phyloP scores from a whole-genome alignment of 1,284 basidiomycete genomes.

The Mycosarcoma maydis region DNA sequence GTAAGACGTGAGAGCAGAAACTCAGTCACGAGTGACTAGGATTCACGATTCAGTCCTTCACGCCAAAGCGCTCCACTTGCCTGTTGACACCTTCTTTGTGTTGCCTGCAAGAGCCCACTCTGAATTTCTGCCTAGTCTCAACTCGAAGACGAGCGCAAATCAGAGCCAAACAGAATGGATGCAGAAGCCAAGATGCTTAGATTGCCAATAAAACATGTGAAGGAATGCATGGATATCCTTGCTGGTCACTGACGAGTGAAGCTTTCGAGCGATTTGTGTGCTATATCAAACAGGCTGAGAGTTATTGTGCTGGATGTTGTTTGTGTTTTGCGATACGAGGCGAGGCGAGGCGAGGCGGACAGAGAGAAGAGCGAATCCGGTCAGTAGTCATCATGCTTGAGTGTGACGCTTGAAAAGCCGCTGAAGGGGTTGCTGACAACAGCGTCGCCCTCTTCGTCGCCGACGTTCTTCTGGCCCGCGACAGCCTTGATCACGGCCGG shows the following conservation, averaged over 20 bases:
- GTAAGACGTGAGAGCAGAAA: too few relatives aligned
- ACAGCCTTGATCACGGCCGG: constrained; percentile 52
- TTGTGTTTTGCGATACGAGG: too few relatives aligned
- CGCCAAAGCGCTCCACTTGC: too few relatives aligned
- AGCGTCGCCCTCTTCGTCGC: constrained; percentile 64
- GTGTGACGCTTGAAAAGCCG: constrained; percentile 59
- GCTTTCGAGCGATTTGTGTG: background rate
- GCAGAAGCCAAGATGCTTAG: background rate
- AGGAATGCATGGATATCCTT: background rate
- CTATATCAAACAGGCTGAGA: background rate
- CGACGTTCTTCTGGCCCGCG: constrained; percentile 57
- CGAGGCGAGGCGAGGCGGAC: background rate
- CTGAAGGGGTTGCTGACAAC: constrained; percentile 61
- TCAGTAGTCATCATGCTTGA: constrained; percentile 55
- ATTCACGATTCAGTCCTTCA: too few relatives aligned
- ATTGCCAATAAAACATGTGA: background rate
- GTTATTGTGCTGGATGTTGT: background rate
- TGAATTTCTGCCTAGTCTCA: too few relatives aligned
- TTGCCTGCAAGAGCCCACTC: too few relatives aligned
- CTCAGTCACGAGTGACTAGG: too few relatives aligned
- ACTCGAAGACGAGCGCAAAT: too few relatives aligned
- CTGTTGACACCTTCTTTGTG: too few relatives aligned
- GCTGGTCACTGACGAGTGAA: background rate
- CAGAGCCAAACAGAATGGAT: too few relatives aligned
- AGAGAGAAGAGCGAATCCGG: background rate